Evolutionary conservation across 2,329 filamentous ascomycete species (phyloP).

Genomic region (Chrysoporthe puriensis): DNA sequence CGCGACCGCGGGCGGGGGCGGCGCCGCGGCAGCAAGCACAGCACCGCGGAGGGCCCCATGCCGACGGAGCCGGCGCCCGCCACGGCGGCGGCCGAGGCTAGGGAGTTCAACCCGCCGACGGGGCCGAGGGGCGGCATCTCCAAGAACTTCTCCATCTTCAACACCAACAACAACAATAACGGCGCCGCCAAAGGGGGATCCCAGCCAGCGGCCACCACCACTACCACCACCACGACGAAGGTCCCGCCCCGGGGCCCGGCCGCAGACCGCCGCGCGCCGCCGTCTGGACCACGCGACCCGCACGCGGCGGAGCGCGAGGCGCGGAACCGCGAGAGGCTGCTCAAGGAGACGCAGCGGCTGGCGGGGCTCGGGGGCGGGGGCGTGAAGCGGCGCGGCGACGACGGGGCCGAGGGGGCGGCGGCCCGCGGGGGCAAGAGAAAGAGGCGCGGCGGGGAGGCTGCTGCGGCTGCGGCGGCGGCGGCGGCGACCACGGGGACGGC

Average conservation of each 20-base stretch:
- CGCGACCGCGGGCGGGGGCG: constrained; percentile 38
- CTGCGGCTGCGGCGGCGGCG: not conserved
- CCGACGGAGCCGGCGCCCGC: constrained; percentile 38
- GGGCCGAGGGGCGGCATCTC: constrained; percentile 41
- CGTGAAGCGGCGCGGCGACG: constrained; percentile 56
- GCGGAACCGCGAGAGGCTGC: constrained; percentile 65
- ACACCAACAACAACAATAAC: constrained; percentile 18
- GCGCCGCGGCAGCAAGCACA: constrained; percentile 41
- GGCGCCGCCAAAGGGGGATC: not conserved
- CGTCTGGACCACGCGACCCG: constrained; percentile 47
- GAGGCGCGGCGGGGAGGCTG: constrained; percentile 49
- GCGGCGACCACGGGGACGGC: constrained; percentile 39
- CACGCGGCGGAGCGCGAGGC: constrained; percentile 73
- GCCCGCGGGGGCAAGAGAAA: constrained; percentile 39
- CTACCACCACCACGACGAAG: constrained; percentile 20
- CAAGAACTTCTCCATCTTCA: constrained; percentile 30
- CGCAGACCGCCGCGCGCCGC: constrained; percentile 37
- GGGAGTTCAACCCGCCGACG: constrained; percentile 48
- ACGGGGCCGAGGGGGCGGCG: constrained; percentile 42
- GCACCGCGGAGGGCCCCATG: constrained; percentile 36
- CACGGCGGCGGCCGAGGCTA: constrained; percentile 39
- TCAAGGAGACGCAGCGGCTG: constrained; percentile 71
- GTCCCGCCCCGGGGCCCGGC: constrained; percentile 29
- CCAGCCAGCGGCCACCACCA: not conserved
- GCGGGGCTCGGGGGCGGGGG: constrained; percentile 49